Evolutionary conservation across 768 basidiomycete genomes (phyloP).

Genomic region (Boletus tylopilopsis): DNA sequence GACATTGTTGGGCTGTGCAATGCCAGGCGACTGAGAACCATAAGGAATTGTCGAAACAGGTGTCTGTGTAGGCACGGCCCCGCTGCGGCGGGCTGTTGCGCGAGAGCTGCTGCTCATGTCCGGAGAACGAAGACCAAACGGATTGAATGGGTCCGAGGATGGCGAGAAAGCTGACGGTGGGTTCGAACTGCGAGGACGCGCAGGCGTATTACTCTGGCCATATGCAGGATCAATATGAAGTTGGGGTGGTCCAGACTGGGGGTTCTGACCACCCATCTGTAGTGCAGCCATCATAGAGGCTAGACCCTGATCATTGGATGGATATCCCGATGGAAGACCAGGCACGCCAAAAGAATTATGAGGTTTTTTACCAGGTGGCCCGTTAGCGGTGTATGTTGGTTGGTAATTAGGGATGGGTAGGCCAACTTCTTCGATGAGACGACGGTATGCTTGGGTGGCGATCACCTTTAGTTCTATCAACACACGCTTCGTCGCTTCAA

Average conservation of each 20-base stretch:
- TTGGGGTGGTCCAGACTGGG: slow-evolving; percentile 73
- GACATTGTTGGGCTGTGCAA: slow-evolving; percentile 53
- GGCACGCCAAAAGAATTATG: slow-evolving; percentile 64
- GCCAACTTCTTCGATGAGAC: slow-evolving; percentile 92
- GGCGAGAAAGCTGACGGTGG: slow-evolving; percentile 48
- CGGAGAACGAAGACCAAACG: slow-evolving; percentile 49
- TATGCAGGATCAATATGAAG: slow-evolving; percentile 68
- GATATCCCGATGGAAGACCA: slow-evolving; percentile 75
- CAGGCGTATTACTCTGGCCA: slow-evolving; percentile 39
- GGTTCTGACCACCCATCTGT: slow-evolving; percentile 87
- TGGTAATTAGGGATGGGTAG: slow-evolving; percentile 86
- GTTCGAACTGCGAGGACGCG: slow-evolving; percentile 44
- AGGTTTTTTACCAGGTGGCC: slow-evolving; percentile 56
- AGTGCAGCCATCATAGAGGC: slow-evolving; percentile 92
- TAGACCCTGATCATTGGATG: slow-evolving; percentile 77
- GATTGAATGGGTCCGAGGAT: slow-evolving; percentile 53
- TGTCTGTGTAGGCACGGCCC: slow-evolving; percentile 21
- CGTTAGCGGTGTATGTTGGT: slow-evolving; percentile 65
- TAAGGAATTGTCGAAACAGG: slow-evolving; percentile 43
- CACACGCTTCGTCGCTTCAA: slow-evolving; percentile 88
- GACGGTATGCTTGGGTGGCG: slow-evolving; percentile 90
- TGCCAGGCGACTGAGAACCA: slow-evolving; percentile 56
- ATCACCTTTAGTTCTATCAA: slow-evolving; percentile 89
- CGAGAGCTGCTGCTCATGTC: slow-evolving; percentile 52
- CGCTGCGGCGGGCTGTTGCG: slow-evolving; percentile 44